These are phyloP conservation scores for Passalora sequoiae DNA, from an alignment of 2,329 filamentous ascomycete genomes.

Conservation along the genomic window DNA sequence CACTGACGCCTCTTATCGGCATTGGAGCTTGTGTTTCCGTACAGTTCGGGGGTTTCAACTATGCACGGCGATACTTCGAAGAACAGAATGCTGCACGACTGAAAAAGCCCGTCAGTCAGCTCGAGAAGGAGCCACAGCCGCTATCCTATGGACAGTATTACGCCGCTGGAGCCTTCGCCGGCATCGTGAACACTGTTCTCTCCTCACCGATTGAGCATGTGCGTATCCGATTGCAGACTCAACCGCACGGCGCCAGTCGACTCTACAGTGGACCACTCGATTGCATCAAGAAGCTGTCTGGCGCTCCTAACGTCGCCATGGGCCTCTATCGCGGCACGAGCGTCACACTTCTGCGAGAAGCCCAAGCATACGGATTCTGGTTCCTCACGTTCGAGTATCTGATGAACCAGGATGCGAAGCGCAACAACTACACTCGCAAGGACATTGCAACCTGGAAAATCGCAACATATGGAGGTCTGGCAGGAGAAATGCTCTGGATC, in stretches of 20 bases:
- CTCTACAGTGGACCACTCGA: constrained; percentile 83
- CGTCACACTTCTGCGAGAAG: constrained; percentile 83
- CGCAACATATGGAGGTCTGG: constrained; percentile 85
- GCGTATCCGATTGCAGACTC: constrained; percentile 90
- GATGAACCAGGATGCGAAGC: constrained; percentile 81
- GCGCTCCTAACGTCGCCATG: constrained; percentile 60
- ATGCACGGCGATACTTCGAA: constrained; percentile 81
- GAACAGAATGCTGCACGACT: constrained; percentile 54
- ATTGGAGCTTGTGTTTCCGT: constrained; percentile 95
- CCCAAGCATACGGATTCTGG: constrained; percentile 92
- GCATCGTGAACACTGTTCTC: constrained; percentile 80
- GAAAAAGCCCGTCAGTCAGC: constrained; percentile 31
- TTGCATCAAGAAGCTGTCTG: constrained; percentile 78
- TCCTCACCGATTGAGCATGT: constrained; percentile 95
- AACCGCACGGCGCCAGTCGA: constrained; percentile 75
- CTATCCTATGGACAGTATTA: constrained; percentile 86
- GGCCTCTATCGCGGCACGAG: constrained; percentile 83
- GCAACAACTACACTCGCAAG: constrained; percentile 69
- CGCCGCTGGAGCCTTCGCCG: constrained; percentile 83
- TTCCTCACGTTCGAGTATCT: constrained; percentile 93
- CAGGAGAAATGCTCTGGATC: constrained; percentile 91
- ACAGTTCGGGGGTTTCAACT: constrained; percentile 96
- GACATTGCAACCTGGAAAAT: constrained; percentile 81
- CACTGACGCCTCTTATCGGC: constrained; percentile 85
- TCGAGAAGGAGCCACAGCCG: constrained; percentile 30